Evolutionary conservation across 2,329 filamentous ascomycete genomes (phyloP).

Genomic region (Aurifilum marmelostoma): DNA sequence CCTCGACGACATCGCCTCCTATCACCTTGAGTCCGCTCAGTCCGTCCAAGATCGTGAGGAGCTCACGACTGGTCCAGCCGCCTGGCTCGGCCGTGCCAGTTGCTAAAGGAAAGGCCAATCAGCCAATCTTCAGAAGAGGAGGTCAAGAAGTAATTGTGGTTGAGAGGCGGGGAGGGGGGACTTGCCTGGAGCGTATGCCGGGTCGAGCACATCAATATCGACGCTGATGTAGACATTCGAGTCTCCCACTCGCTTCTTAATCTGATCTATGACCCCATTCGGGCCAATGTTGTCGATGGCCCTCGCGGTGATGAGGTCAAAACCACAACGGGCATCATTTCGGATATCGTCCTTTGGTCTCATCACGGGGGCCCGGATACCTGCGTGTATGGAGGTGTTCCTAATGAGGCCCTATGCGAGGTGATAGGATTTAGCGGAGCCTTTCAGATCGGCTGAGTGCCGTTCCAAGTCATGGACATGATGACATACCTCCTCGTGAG

Average conservation of each 20-base stretch:
- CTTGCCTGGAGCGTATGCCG: conserved; percentile 62
- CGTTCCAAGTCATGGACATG: too few relatives aligned
- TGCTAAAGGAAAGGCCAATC: conserved; percentile 42
- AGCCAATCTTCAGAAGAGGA: background rate
- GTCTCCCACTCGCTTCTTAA: conserved; percentile 58
- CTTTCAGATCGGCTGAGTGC: background rate
- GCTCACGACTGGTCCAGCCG: conserved; percentile 78
- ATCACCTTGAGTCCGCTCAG: conserved; percentile 73
- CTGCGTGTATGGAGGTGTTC: conserved; percentile 64
- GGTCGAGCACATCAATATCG: conserved; percentile 82
- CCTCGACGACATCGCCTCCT: conserved; percentile 80
- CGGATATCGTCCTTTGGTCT: conserved; percentile 52
- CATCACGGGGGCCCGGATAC: conserved; percentile 58
- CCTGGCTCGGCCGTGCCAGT: conserved; percentile 81
- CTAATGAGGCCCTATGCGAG: conserved; percentile 48
- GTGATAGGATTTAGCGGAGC: background rate
- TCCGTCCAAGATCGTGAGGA: conserved; percentile 73
- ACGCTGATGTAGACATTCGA: conserved; percentile 70
- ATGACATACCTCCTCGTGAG: conserved; percentile 55
- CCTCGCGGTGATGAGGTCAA: conserved; percentile 58
- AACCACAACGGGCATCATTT: conserved; percentile 63
- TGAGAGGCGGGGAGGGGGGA: too few relatives aligned
- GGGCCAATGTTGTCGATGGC: conserved; percentile 74
- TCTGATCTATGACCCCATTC: conserved; percentile 64
- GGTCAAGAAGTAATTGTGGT: too few relatives aligned